phyloP scores from a whole-genome alignment of 1,139 yeast genomes.

The Torulaspora globosa region DNA sequence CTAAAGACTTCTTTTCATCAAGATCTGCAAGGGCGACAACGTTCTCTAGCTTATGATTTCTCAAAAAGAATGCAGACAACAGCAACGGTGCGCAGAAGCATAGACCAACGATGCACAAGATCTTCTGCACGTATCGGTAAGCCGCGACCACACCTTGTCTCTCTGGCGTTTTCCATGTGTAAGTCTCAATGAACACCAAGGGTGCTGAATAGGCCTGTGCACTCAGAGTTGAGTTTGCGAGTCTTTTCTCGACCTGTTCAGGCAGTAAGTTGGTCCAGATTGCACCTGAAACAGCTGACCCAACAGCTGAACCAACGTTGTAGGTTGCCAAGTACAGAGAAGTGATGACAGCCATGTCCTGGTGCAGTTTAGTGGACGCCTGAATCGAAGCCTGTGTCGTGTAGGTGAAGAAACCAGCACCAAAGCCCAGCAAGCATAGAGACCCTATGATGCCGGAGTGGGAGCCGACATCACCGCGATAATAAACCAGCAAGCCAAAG shows the following conservation, averaged over 20 bases:
- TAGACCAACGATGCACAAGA: constrained; percentile 53
- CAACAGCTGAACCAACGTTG: constrained; percentile 50
- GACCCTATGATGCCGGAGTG: constrained; percentile 59
- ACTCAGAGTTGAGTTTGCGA: constrained; percentile 24
- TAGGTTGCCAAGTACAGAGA: constrained; percentile 52
- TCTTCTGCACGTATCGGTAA: constrained; percentile 53
- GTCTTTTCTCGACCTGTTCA: constrained; percentile 32
- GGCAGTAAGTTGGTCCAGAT: constrained; percentile 53
- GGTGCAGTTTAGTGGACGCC: constrained; percentile 51
- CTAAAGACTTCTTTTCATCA: constrained; percentile 9
- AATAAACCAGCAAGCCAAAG: constrained; percentile 53
- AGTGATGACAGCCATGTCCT: constrained; percentile 53
- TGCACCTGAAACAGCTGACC: constrained; percentile 48
- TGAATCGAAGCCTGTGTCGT: constrained; percentile 62
- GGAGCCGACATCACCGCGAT: constrained; percentile 44
- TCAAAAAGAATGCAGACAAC: constrained; percentile 44
- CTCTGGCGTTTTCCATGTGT: constrained; percentile 56
- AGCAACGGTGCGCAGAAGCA: constrained; percentile 53
- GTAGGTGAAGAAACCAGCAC: constrained; percentile 67
- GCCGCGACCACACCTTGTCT: constrained; percentile 52
- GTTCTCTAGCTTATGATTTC: constrained; percentile 46
- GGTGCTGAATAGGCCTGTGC: constrained; percentile 49
- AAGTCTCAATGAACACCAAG: constrained; percentile 41
- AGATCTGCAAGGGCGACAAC: constrained; percentile 27
- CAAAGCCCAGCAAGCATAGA: constrained; percentile 60